Evolutionary conservation across 2,329 filamentous ascomycete species (phyloP).

Genomic region (Talaromyces albobiverticillius): DNA sequence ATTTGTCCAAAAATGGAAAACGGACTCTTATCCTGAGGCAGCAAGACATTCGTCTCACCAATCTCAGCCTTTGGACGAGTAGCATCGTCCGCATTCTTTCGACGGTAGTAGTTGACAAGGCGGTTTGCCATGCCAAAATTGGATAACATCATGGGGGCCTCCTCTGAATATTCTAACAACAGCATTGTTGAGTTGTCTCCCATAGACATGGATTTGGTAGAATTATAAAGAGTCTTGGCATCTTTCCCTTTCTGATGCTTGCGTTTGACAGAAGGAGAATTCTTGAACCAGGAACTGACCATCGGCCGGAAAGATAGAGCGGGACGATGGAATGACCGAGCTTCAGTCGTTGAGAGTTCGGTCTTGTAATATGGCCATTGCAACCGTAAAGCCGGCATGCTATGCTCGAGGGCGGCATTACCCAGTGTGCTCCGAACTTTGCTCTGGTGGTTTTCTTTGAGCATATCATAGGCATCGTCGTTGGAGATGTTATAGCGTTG

Average conservation of each 20-base stretch:
- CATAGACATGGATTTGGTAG: slow-evolving; percentile 77
- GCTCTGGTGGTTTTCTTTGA: slow-evolving; percentile 96
- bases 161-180: slow-evolving; percentile 93
- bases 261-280: slow-evolving; percentile 70
- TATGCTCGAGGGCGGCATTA: slow-evolving; percentile 90
- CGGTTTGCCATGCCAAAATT: slow-evolving; percentile 98
- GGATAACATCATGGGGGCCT: slow-evolving; percentile 84
- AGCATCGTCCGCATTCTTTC: slow-evolving; percentile 75
- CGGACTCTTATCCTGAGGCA: slow-evolving; percentile 92
- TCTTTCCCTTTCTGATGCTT: slow-evolving; percentile 79
- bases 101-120: slow-evolving; percentile 93
- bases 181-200: slow-evolving; percentile 85
- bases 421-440: slow-evolving; percentile 91
- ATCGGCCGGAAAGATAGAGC: slow-evolving; percentile 69
- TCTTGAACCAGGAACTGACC: slow-evolving; percentile 68
- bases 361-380: slow-evolving; percentile 97
- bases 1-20: slow-evolving; percentile 95
- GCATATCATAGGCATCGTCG: slow-evolving; percentile 88
- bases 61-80: slow-evolving; percentile 75
- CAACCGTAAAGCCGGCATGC: slow-evolving; percentile 82
- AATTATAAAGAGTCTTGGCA: slow-evolving; percentile 72
- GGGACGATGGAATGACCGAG: slow-evolving; percentile 82
- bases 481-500: slow-evolving; percentile 94
- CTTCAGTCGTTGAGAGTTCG: slow-evolving; percentile 67
- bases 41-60: slow-evolving; percentile 81